These are phyloP conservation scores for Agrocybe pediades DNA, from an alignment of 768 basidiomycete genomes.

Conservation along the genomic window DNA sequence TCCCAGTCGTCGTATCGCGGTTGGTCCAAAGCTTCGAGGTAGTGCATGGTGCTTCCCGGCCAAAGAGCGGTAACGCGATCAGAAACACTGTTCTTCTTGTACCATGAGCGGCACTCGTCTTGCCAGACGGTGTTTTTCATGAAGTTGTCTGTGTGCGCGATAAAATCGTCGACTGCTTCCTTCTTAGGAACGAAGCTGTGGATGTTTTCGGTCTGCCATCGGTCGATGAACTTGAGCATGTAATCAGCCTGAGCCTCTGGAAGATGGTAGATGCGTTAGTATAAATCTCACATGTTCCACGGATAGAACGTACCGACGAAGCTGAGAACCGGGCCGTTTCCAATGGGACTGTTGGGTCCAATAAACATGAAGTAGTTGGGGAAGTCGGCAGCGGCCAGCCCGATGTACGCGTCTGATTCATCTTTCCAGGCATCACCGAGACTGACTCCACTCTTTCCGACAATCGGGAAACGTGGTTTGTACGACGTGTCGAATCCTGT, in stretches of 20 bases:
- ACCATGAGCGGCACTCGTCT: constrained; percentile 33
- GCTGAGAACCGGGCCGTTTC: constrained; percentile 34
- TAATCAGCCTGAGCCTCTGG: constrained; percentile 35
- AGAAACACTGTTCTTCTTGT: constrained; percentile 23
- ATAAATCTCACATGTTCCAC: neutral
- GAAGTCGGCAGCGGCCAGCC: constrained; percentile 30
- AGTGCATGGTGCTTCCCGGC: constrained; percentile 36
- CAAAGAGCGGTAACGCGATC: constrained; percentile 34
- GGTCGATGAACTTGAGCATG: constrained; percentile 32
- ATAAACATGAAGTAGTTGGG: constrained; percentile 34
- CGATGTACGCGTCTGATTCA: constrained; percentile 32
- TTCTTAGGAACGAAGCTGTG: constrained; percentile 33
- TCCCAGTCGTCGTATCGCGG: constrained; percentile 36
- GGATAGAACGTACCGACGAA: constrained; percentile 23
- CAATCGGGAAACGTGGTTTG: constrained; percentile 32
- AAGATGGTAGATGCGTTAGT: neutral
- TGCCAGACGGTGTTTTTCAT: constrained; percentile 36
- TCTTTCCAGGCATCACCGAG: constrained; percentile 34
- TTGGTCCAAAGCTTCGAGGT: constrained; percentile 29
- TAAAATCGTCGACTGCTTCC: constrained; percentile 36
- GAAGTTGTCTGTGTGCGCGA: constrained; percentile 31
- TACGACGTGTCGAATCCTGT: constrained; percentile 38
- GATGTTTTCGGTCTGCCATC: constrained; percentile 38
- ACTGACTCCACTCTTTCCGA: constrained; percentile 24
- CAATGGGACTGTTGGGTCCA: constrained; percentile 36